Percentiles rank a stretch among this genome's conserved stretches.
Conservation (phyloP, 306 rosid genomes). For the Fragaria vesca region DNA sequence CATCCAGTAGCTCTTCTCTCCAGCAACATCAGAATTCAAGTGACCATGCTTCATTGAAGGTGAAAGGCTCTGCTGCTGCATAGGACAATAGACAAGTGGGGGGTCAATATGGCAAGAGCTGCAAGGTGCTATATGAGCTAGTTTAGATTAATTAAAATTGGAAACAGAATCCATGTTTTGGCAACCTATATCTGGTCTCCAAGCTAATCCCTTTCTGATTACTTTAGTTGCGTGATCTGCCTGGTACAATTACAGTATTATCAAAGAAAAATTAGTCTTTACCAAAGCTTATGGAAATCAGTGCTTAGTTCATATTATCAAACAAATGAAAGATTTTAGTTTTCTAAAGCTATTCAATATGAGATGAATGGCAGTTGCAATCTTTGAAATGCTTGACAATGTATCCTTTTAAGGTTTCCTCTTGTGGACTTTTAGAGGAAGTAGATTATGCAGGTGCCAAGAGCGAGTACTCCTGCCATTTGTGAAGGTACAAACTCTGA, state of each 20-base stretch:
- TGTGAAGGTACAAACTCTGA: neutral
- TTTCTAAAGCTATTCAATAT: neutral
- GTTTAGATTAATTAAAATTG: neutral
- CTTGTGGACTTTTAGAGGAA: neutral
- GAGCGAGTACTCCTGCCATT: neutral
- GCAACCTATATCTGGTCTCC: neutral
- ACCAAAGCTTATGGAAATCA: neutral
- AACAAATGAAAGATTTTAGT: neutral
- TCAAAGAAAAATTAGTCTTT: neutral
- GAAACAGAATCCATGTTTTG: too few relatives aligned
- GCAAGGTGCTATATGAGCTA: neutral
- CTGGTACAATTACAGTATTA: neutral
- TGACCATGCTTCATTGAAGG: constrained; percentile 4
- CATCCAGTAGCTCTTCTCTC: neutral
- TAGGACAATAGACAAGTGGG: neutral
- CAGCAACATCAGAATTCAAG: constrained; percentile 54
- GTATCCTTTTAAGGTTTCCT: neutral
- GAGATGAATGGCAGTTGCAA: neutral
- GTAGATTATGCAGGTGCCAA: neutral
- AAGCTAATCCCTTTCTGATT: too few relatives aligned
- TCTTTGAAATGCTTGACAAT: neutral
- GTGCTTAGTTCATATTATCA: neutral
- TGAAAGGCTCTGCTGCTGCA: neutral
- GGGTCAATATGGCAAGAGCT: too few relatives aligned
- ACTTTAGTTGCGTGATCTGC: neutral